Conservation (phyloP, 805 yeast species). For the Yarrowia sp. region DNA sequence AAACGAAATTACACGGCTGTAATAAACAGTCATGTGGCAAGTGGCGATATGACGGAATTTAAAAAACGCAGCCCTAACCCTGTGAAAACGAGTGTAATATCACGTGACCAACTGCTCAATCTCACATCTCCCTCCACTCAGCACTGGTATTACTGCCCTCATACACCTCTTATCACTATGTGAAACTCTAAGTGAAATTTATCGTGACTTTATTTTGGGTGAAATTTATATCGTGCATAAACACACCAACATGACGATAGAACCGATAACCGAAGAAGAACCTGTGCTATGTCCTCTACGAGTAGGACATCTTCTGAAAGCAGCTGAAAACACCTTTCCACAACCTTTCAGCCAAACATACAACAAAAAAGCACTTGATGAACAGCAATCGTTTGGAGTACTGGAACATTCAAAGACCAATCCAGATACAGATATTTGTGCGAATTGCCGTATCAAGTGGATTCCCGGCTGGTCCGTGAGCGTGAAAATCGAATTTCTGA, state of each 20-base stretch:
- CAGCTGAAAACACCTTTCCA: background rate
- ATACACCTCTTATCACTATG: background rate
- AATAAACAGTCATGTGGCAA: too few species aligned
- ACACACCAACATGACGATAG: background rate
- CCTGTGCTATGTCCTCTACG: background rate
- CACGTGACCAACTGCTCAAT: too few species aligned
- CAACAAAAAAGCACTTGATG: constrained; percentile 5
- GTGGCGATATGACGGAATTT: too few species aligned
- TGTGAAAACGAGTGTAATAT: too few species aligned
- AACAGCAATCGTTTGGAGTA: background rate
- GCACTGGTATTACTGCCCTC: too few species aligned
- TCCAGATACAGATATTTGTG: constrained; percentile 4
- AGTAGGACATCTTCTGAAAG: constrained; percentile 1
- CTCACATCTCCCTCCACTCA: too few species aligned
- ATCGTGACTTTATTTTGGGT: background rate
- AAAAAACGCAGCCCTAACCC: too few species aligned
- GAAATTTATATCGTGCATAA: background rate
- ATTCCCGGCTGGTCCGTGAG: constrained; percentile 14
- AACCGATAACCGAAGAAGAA: background rate
- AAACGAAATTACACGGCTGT: too few species aligned
- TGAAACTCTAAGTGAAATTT: background rate
- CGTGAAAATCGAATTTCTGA: background rate
- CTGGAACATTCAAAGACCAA: background rate
- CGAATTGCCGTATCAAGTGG: constrained; percentile 14
- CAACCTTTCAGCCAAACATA: background rate